Evolutionary conservation across 176 grass and related monocot genomes (phyloP), one percentile per base, ranked within the genome.

Genomic region (Stipa capillata): DNA sequence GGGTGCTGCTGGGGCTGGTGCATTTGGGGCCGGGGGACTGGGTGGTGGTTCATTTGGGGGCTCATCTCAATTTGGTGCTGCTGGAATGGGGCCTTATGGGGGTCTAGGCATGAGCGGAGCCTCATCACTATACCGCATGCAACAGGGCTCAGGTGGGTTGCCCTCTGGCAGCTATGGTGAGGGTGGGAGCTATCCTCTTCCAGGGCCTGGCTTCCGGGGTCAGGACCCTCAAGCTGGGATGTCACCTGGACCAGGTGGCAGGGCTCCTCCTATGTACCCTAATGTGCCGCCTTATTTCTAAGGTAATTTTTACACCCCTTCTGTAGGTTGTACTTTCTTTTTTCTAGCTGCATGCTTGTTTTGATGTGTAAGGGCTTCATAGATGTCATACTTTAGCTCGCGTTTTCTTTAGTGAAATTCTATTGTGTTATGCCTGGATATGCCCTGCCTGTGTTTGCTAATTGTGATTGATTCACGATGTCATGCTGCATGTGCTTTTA

Each of bases 201-300:
- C 89, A 51, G 84, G 86, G 12, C 68, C 91, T 82, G 82, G 82
- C 32, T 96, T 87, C 51, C 84, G 76, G 17, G 82, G 84, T 73
- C 92, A 94, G 92, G 83, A 90, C 29, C 84, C 88, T 49, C 87
- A 82, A 66, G 85, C n/a, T n/a, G n/a, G 85, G 29, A 84, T 93
- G 56, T 90, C 90, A 61, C 84, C 88, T 72, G 89, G 91, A 24
- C 81, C 84, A 52, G 86, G 82, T 87, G 82, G 80, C 69, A 69
- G 89, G 68, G 86, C 21, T 74, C 81, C 85, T 78, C 85, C 85
- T 1, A 73, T 96, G 79, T 93, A 96, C 81, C 92, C 88, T 6
- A 94, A 97, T 27, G 59, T 90, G 56, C 89, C 89, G 11, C 95
- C 92, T 73, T 96, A 96, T 79, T 99, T 93, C 79, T 99, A 81